Percentiles rank a stretch among this genome's conserved stretches.
Evolutionary conservation across 805 yeast species (phyloP).

Genomic region (Metschnikowia matae): DNA sequence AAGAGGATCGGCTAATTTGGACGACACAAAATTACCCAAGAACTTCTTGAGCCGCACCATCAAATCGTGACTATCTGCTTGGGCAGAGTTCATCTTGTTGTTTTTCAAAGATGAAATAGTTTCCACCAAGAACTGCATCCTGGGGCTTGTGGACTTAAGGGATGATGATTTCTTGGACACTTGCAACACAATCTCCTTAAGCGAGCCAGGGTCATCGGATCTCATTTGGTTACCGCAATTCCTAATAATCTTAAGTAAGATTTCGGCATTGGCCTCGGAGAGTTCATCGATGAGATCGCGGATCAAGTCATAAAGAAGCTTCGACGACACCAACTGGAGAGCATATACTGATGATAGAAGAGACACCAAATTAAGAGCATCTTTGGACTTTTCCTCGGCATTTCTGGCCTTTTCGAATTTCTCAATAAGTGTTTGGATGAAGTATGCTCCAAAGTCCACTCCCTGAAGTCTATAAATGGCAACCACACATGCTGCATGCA

Average conservation of each 20-base stretch:
- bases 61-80: slow-evolving; percentile 49
- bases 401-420: slow-evolving; percentile 47
- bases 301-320: slow-evolving; percentile 74
- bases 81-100: slow-evolving; percentile 61
- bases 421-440: slow-evolving; percentile 78
- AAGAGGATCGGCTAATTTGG: slow-evolving; percentile 63
- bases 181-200: slow-evolving; percentile 69
- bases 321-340: slow-evolving; percentile 71
- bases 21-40: slow-evolving; percentile 48
- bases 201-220: slow-evolving; percentile 81
- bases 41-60: slow-evolving; percentile 59
- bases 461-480: slow-evolving; percentile 79
- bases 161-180: slow-evolving; percentile 38
- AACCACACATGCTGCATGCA: slow-evolving; percentile 73
- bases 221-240: slow-evolving; percentile 82
- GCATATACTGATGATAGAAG: slow-evolving; percentile 73
- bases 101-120: slow-evolving; percentile 82
- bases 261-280: slow-evolving; percentile 71
- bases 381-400: slow-evolving; percentile 32
- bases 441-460: slow-evolving; percentile 82
- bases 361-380: slow-evolving; percentile 64
- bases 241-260: slow-evolving; percentile 65
- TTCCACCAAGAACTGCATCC: slow-evolving; percentile 81
- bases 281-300: slow-evolving; percentile 49
- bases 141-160: slow-evolving; percentile 40